Evolutionary conservation across 163 green algal species (phyloP).

Genomic region (Smithsoniella earleae): DNA sequence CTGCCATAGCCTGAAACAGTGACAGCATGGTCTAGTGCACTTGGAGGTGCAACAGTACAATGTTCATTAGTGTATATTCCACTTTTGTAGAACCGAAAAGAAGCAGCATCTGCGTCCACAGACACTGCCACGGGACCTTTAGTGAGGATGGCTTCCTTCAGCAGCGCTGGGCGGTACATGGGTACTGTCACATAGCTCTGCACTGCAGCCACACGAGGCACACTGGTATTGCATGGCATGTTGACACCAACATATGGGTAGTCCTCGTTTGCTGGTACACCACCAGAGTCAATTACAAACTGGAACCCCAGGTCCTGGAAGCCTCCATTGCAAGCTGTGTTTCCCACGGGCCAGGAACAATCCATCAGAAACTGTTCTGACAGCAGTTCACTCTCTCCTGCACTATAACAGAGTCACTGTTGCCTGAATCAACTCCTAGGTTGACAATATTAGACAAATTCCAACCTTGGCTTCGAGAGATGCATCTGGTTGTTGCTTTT

Average conservation of each 20-base stretch:
- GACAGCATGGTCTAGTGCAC: constrained; percentile 60
- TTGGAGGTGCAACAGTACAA: constrained; percentile 30
- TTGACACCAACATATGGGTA: constrained; percentile 24
- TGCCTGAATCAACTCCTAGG: no score
- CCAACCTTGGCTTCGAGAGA: no score
- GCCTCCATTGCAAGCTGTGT: constrained; percentile 16
- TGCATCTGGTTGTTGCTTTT: no score
- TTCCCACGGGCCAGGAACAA: background rate
- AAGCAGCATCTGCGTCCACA: constrained; percentile 51
- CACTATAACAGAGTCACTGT: background rate
- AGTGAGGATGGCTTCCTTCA: constrained; percentile 58
- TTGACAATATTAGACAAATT: no score
- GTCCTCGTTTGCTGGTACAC: background rate
- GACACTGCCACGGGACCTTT: constrained; percentile 56
- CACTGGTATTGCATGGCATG: background rate
- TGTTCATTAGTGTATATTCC: constrained; percentile 45
- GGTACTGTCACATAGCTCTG: constrained; percentile 48
- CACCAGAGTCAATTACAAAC: background rate
- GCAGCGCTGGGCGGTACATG: constrained; percentile 42
- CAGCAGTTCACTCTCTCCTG: background rate
- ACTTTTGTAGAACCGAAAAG: constrained; percentile 56
- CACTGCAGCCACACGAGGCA: background rate
- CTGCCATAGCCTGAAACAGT: constrained; percentile 65
- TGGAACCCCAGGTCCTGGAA: background rate
- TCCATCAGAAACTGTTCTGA: constrained; percentile 20